Evolutionary conservation across 2,329 filamentous ascomycete genomes (phyloP), one percentile per base, ranked within the genome.

Genomic region (Taxawa tesnikishii): DNA sequence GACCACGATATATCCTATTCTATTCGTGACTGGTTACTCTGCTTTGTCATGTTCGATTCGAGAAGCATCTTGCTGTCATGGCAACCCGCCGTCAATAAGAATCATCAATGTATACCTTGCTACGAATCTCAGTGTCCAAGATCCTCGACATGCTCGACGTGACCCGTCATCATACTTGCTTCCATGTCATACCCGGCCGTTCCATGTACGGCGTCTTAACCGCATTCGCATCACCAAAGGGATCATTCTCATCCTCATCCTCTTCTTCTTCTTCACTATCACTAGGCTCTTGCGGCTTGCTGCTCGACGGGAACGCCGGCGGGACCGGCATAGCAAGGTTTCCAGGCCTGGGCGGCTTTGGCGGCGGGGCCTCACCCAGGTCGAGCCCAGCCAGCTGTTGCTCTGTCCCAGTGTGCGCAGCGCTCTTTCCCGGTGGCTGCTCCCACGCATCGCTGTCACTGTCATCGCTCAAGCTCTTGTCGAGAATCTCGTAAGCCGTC

Each of bases 401-500:
- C 34, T 60, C 54, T 2, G 57, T 53, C 5, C 40, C 37, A 15
- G 30, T 18, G 8, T 17, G 25, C 12, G 21, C 28, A 6, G 32
- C 24, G 12, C 15, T 15, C 12, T 35, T 41, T 5, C 35, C 37
- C 17, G 39, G 30, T 12, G 32, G 26, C 15, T 45, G 40, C 73
- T 79, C 57, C 41, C 67, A 66, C 10, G 59, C 58, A 31, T 78
- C 74, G 39, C 71, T 76, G 46, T 77, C 72, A 37, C 72, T 76
- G 44, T 79, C 74, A 40, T 78, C 72, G 42, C 84, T 80, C 41
- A 88, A 81, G 29, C 82, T 85, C 38, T 79, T 76, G 51, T 98
- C 88, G 41, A 96, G 73, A 45, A 94, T 83, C 57, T 96, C 88
- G 50, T 85, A 98, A 0, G 85, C 82, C 73, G 93, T 94, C 36